Conservation (phyloP, 495 filamentous ascomycete genomes). For the Talaromyces adpressus region DNA sequence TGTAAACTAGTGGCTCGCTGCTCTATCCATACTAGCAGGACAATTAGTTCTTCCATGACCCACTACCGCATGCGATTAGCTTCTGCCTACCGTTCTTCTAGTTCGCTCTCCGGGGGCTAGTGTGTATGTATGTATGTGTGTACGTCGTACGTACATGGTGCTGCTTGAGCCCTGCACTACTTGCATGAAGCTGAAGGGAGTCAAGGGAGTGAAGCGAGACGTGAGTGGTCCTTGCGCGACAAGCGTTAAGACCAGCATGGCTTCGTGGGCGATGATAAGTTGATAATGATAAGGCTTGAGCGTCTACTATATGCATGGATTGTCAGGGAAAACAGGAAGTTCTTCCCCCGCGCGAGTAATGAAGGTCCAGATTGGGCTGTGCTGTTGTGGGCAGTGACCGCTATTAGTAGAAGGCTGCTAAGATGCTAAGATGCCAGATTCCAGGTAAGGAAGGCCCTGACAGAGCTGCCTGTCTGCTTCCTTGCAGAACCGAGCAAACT, state of each 20-base stretch:
- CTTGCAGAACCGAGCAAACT: not conserved
- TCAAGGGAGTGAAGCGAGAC: not conserved
- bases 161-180: not conserved
- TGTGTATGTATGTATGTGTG: not conserved
- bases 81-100: not conserved
- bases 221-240: not conserved
- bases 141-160: not conserved
- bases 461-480: not conserved
- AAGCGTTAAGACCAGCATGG: not conserved
- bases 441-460: not conserved
- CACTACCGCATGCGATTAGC: not conserved
- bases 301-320: constrained; percentile 1
- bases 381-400: not conserved
- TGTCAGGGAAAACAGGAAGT: not conserved
- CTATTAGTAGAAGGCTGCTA: not conserved
- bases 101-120: not conserved
- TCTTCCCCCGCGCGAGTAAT: not conserved
- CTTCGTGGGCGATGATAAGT: not conserved
- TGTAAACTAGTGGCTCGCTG: not conserved
- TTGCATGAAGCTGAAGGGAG: constrained; percentile 1
- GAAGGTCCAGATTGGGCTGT: not conserved
- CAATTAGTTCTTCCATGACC: not conserved
- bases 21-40: not conserved
- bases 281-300: not conserved
- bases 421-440: not conserved